Base-by-base conservation (phyloP, 345 rosid species). In the Gossypium arboreum region DNA sequence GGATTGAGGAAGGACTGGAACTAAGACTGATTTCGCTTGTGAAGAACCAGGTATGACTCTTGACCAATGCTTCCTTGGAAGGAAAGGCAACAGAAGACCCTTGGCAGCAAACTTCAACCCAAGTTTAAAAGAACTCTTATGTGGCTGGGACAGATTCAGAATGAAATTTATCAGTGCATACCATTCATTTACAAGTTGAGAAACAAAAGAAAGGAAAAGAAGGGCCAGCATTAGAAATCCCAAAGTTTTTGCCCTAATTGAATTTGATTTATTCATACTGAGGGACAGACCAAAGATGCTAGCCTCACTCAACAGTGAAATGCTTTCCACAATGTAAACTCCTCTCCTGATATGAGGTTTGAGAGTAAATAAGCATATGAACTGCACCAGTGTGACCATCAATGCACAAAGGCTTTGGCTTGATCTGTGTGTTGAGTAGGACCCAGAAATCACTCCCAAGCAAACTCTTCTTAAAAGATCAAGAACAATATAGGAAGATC, bases 171-270 rank as follows among this genome's bases (percentile, higher is more conserved):
- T 79, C 68, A 87, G 48, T 22, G 81, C 81, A 74, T 79, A 73
- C 90, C 90, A 85, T 75, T 83, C 86, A 15, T 85, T 87, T 75
- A 77, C 71, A 47, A 83, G 52, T 63, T 87, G 88, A 60, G 83
- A 79, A 52, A 80, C 68, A 34, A 85, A 83, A 29, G 84, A 60
- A 24, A 87, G 64, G 74, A 87, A 69, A 66, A 87, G 86, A 52
- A 87, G 84, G 77, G 68, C 80, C 76, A 83, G 65, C 90, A 83
- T 85, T 52, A 73, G 27, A 27, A 71, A 62, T 77, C 88, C 88
- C 24, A 51, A 51, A 16, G 50, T 71, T 54, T 64, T 73, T 39
- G 68, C 75, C 79, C 60, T 77, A 20, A 64, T 8, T 18, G 77
- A 73, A 63, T 81, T 73, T 56, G 82, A 71, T 50, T 3, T 58